Conservation (phyloP, 2,329 filamentous ascomycete species). For the Aspergillus transmontanensis region DNA sequence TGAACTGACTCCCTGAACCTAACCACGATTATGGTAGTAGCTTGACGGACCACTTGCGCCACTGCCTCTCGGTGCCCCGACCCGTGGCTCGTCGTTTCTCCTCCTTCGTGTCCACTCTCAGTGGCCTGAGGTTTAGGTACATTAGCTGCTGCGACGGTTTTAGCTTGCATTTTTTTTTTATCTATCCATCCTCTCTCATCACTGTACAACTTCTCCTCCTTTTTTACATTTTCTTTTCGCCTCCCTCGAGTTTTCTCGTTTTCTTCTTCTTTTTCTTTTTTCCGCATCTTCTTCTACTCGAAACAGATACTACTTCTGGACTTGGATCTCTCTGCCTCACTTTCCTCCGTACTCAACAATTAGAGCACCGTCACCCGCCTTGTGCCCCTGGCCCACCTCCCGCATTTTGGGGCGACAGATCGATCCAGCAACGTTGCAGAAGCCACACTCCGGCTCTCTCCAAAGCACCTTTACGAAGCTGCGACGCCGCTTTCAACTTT, state of each 20-base stretch:
- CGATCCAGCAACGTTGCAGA: conserved; percentile 22
- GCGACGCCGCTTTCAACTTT: conserved; percentile 20
- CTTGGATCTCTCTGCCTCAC: conserved; percentile 8
- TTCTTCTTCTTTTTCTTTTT: conserved; percentile 18
- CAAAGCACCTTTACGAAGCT: conserved; percentile 20
- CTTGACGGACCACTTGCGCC: conserved; percentile 22
- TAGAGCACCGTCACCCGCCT: background rate
- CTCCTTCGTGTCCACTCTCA: conserved; percentile 15
- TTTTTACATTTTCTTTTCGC: conserved; percentile 16
- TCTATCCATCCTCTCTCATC: background rate
- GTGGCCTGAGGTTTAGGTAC: conserved; percentile 25
- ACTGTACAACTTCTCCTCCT: conserved; percentile 11
- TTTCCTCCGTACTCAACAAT: background rate
- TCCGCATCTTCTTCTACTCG: conserved; percentile 12
- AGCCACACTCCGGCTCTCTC: conserved; percentile 16
- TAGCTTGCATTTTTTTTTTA: conserved; percentile 21
- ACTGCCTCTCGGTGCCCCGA: conserved; percentile 26
- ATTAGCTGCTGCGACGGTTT: conserved; percentile 13
- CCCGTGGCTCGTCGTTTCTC: conserved; percentile 28
- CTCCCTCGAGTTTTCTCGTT: conserved; percentile 13
- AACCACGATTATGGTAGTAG: conserved; percentile 11
- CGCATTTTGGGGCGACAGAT: conserved; percentile 10
- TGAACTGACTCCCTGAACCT: conserved; percentile 6
- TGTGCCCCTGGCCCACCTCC: conserved; percentile 8
- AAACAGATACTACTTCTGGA: conserved; percentile 3